phyloP scores from a whole-genome alignment of 164 flowering plant genomes.

The Euptelea pleiosperma region DNA sequence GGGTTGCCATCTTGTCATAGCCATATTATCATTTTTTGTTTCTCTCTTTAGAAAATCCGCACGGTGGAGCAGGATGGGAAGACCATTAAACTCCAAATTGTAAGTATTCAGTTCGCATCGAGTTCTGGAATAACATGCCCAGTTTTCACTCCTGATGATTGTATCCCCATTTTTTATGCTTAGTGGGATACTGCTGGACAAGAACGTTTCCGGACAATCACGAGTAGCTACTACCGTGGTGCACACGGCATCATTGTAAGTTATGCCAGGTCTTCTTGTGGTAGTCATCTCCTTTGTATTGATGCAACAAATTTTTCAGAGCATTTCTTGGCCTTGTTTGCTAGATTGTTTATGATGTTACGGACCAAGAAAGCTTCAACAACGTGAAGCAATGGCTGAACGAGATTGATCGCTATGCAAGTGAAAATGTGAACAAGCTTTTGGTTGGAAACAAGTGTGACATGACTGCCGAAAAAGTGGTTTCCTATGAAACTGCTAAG shows the following conservation, averaged over 20 bases:
- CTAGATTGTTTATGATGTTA: slow-evolving; percentile 36
- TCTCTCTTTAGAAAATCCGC: slow-evolving; percentile 36
- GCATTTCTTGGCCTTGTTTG: slow-evolving; percentile 1
- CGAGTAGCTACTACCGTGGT: slow-evolving; percentile 89
- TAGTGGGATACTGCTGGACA: slow-evolving; percentile 94
- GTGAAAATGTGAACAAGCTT: slow-evolving; percentile 39
- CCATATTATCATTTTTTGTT: slow-evolving; percentile 2
- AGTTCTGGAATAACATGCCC: neutral
- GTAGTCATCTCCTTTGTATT: neutral
- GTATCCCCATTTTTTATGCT: slow-evolving; percentile 4
- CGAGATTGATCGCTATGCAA: slow-evolving; percentile 40
- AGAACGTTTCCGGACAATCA: slow-evolving; percentile 78
- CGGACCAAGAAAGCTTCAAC: slow-evolving; percentile 38
- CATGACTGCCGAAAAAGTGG: slow-evolving; percentile 30
- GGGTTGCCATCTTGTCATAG: neutral
- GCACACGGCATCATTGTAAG: slow-evolving; percentile 83
- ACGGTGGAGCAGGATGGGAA: slow-evolving; percentile 50
- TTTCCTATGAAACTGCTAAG: slow-evolving; percentile 37
- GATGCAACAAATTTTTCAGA: neutral
- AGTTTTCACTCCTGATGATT: neutral
- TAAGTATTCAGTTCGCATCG: slow-evolving; percentile 18
- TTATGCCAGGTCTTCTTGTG: neutral
- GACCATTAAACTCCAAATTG: slow-evolving; percentile 47
- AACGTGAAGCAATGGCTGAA: slow-evolving; percentile 38
- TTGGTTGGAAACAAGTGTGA: slow-evolving; percentile 39